These are phyloP conservation scores for Eucalyptus leucophloia DNA, from an alignment of 345 rosid species.

Conservation along the genomic window DNA sequence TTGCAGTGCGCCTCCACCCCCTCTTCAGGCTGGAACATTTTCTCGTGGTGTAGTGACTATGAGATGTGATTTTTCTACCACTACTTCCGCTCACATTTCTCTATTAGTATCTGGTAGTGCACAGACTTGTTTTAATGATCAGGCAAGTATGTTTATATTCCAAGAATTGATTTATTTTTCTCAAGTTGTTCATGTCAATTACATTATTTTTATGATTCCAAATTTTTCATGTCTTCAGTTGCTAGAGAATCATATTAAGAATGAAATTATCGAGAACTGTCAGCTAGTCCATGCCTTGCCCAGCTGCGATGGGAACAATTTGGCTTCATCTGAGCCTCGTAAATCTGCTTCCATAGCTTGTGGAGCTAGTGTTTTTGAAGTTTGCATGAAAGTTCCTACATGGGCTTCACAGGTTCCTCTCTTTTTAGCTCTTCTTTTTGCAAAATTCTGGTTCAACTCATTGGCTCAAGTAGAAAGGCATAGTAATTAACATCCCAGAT, in stretches of 20 bases:
- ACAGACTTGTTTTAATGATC: conserved; percentile 95
- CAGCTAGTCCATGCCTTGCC: conserved; percentile 64
- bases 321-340: conserved; percentile 58
- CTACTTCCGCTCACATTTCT: conserved; percentile 84
- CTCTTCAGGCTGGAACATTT: conserved; percentile 98
- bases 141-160: conserved; percentile 36
- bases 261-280: conserved; percentile 70
- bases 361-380: conserved; percentile 93
- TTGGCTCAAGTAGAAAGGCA: neutral
- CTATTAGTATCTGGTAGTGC: conserved; percentile 97
- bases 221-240: conserved; percentile 34
- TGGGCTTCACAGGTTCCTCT: conserved; percentile 91
- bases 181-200: neutral
- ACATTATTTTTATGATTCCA: neutral
- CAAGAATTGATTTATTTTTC: neutral
- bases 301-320: conserved; percentile 39
- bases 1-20: conserved; percentile 98
- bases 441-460: neutral
- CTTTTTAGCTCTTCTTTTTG: neutral
- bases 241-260: conserved; percentile 94
- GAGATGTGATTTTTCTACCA: conserved; percentile 94
- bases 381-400: conserved; percentile 81
- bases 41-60: conserved; percentile 98
- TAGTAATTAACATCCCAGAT: neutral
- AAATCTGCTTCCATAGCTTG: conserved; percentile 90